Evolutionary conservation across 202 grass and related monocot genomes (phyloP).

Genomic region (Saccharum hybrid): DNA sequence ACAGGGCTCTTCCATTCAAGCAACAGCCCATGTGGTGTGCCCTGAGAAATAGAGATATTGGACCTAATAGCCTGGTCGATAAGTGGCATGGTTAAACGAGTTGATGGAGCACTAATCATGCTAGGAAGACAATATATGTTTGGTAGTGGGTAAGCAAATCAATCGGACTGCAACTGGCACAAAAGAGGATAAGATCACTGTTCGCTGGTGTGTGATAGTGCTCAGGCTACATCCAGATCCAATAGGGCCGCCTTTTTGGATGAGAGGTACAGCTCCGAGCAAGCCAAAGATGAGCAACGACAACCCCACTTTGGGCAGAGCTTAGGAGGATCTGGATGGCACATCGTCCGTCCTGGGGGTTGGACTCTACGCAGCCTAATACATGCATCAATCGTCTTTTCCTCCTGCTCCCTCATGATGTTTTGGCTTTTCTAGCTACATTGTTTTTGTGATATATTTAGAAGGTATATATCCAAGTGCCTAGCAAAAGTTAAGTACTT

Average conservation of each 20-base stretch:
- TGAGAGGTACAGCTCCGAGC: background rate
- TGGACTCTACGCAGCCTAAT: background rate
- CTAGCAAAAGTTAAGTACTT: too few species aligned
- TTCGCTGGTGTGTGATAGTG: background rate
- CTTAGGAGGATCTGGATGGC: slow-evolving; percentile 1
- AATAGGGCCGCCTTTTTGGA: slow-evolving; percentile 7
- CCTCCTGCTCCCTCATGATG: too few species aligned
- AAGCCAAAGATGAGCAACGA: background rate
- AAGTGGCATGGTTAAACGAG: background rate
- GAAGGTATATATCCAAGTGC: too few species aligned
- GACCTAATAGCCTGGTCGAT: background rate
- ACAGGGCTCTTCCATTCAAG: background rate
- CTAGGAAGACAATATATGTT: background rate
- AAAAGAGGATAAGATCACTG: slow-evolving; percentile 9
- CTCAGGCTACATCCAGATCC: background rate
- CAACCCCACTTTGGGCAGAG: background rate
- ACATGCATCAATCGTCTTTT: background rate
- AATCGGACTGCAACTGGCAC: background rate
- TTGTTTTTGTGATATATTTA: too few species aligned
- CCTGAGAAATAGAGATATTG: background rate
- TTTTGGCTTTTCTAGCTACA: too few species aligned
- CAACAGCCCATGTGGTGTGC: background rate
- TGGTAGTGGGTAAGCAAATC: background rate
- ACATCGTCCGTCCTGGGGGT: background rate
- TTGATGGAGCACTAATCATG: background rate